These are phyloP conservation scores for Linum trigynum DNA, from an alignment of 345 rosid genomes.

Conservation along the genomic window DNA sequence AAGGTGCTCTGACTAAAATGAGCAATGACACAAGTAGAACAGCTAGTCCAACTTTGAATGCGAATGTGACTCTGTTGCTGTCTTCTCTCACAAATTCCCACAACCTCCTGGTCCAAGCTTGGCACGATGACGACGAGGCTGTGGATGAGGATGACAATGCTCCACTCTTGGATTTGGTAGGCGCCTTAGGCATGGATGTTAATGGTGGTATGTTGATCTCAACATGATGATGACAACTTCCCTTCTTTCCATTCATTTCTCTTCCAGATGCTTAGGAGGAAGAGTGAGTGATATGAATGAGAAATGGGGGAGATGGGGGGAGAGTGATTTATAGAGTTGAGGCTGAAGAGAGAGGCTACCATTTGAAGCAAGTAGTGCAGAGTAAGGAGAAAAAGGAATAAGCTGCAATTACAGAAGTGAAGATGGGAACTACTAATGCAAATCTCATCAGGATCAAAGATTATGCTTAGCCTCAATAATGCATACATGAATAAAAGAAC, in stretches of 20 bases:
- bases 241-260: slow-evolving; percentile 53
- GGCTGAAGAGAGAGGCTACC: slow-evolving; percentile 26
- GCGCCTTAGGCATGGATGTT: not conserved
- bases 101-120: slow-evolving; percentile 32
- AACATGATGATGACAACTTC: slow-evolving; percentile 13
- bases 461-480: too few relatives aligned
- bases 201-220: slow-evolving; percentile 29
- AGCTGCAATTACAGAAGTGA: slow-evolving; percentile 36
- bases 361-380: slow-evolving; percentile 24
- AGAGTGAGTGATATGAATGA: not conserved
- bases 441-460: too few relatives aligned
- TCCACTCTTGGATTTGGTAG: slow-evolving; percentile 21
- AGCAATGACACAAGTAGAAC: slow-evolving; percentile 58
- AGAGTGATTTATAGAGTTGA: slow-evolving; percentile 22
- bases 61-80: slow-evolving; percentile 37
- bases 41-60: slow-evolving; percentile 60
- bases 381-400: slow-evolving; percentile 22
- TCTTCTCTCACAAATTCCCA: slow-evolving; percentile 56
- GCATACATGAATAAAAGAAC: not conserved
- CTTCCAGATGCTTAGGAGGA: slow-evolving; percentile 5
- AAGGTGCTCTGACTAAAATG: slow-evolving; percentile 45
- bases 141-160: slow-evolving; percentile 5
- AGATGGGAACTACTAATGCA: slow-evolving; percentile 24
- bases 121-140: slow-evolving; percentile 13
- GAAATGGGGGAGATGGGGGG: slow-evolving; percentile 5